phyloP scores from a whole-genome alignment of 257 asterid species.

The Coffea eugenioides region DNA sequence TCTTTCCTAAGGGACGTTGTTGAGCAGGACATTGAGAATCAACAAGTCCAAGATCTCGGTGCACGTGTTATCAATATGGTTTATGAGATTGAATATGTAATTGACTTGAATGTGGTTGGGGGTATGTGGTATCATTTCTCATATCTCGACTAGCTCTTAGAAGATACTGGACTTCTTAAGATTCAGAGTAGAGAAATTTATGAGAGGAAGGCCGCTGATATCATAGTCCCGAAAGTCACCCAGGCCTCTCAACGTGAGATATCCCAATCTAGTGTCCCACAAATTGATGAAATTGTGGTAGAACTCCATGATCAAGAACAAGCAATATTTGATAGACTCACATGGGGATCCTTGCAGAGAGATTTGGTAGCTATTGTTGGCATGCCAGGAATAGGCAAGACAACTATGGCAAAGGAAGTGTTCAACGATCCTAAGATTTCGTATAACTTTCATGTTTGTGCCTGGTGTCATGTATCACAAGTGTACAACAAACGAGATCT shows the following conservation, averaged over 20 bases:
- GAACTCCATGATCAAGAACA: conserved; percentile 6
- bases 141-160: neutral
- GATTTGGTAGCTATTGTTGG: conserved; percentile 18
- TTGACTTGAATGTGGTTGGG: neutral
- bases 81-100: neutral
- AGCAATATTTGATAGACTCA: neutral
- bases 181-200: neutral
- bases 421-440: too few species aligned
- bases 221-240: neutral
- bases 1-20: neutral
- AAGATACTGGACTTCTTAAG: neutral
- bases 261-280: neutral
- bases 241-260: neutral
- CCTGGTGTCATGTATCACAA: conserved; percentile 5
- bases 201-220: neutral
- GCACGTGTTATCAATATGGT: neutral
- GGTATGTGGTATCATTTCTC: neutral
- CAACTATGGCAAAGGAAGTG: too few species aligned
- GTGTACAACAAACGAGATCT: neutral
- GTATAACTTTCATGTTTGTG: too few species aligned
- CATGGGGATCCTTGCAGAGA: rapidly evolving
- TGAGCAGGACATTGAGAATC: neutral
- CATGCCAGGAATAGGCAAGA: neutral
- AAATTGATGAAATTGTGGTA: neutral
- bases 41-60: neutral